A percentile compares a stretch with the other conserved stretches of the same genome.
phyloP scores from a whole-genome alignment of 2,329 filamentous ascomycete species.

The Coleophoma cylindrospora region DNA sequence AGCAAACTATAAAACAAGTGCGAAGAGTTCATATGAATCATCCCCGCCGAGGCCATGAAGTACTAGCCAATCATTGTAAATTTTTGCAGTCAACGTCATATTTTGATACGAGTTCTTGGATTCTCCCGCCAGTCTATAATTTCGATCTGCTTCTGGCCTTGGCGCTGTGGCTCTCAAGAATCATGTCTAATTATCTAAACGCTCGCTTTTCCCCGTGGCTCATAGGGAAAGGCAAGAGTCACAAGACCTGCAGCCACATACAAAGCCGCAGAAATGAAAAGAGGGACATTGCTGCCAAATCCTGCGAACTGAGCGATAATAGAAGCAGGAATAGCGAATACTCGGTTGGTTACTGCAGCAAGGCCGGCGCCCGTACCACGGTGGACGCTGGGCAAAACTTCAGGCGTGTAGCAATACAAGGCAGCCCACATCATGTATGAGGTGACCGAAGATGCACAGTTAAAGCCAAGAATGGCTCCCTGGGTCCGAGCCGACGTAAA shows the following conservation, averaged over 20 bases:
- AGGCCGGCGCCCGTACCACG: slow-evolving; percentile 52
- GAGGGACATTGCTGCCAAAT: slow-evolving; percentile 44
- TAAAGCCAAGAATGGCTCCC: slow-evolving; percentile 44
- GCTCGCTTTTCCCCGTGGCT: slow-evolving; percentile 50
- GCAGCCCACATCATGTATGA: slow-evolving; percentile 52
- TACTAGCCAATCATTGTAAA: too few relatives aligned
- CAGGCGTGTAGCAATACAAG: slow-evolving; percentile 50
- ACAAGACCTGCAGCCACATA: slow-evolving; percentile 52
- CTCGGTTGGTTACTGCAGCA: slow-evolving; percentile 54
- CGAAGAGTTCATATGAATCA: too few relatives aligned
- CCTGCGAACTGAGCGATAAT: slow-evolving; percentile 49
- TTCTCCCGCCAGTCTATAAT: too few relatives aligned
- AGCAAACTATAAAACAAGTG: too few relatives aligned
- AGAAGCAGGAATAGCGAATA: slow-evolving; percentile 61
- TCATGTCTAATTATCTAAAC: too few relatives aligned
- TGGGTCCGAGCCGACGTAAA: slow-evolving; percentile 44
- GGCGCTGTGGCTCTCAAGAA: too few relatives aligned
- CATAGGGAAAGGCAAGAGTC: slow-evolving; percentile 54
- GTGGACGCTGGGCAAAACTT: slow-evolving; percentile 50
- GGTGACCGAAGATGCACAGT: slow-evolving; percentile 49
- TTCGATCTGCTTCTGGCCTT: too few relatives aligned
- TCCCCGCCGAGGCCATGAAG: too few relatives aligned
- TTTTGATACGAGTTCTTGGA: too few relatives aligned
- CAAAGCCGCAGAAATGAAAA: slow-evolving; percentile 49
- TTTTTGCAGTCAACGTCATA: too few relatives aligned